Evolutionary conservation across 371 early-diverging fungal species (phyloP).

Genomic region (Umbelopsis sp.): DNA sequence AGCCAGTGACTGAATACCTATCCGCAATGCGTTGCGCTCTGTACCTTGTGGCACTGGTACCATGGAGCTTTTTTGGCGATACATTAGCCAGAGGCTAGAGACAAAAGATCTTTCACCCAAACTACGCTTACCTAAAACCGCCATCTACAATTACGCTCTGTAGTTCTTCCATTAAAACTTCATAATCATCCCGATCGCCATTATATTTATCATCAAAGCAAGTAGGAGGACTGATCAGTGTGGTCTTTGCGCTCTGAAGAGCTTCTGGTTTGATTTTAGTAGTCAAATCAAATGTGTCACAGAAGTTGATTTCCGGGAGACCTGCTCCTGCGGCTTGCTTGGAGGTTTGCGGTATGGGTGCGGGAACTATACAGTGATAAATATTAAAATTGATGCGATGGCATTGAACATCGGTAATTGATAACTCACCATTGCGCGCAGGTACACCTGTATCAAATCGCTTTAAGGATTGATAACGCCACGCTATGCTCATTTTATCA

Average conservation of each 20-base stretch:
- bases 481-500: constrained; percentile 88
- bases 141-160: constrained; percentile 59
- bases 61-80: constrained; percentile 43
- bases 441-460: constrained; percentile 59
- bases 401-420: too few relatives aligned
- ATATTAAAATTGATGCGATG: background rate
- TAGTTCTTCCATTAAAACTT: constrained; percentile 58
- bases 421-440: constrained; percentile 31
- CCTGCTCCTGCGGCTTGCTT: constrained; percentile 22
- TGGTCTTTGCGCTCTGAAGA: constrained; percentile 53
- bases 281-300: constrained; percentile 76
- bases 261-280: constrained; percentile 22
- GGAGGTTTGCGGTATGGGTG: background rate
- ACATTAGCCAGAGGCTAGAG: background rate
- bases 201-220: constrained; percentile 35
- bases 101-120: constrained; percentile 1
- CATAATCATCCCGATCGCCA: constrained; percentile 50
- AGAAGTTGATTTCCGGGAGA: constrained; percentile 44
- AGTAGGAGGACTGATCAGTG: constrained; percentile 40
- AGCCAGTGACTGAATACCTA: constrained; percentile 80
- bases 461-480: constrained; percentile 88
- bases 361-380: background rate
- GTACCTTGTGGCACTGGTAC: constrained; percentile 46
- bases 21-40: constrained; percentile 68
- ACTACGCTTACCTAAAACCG: constrained; percentile 55